Base-by-base conservation (phyloP, 2,329 filamentous ascomycete species). In the Blastomyces silverae region DNA sequence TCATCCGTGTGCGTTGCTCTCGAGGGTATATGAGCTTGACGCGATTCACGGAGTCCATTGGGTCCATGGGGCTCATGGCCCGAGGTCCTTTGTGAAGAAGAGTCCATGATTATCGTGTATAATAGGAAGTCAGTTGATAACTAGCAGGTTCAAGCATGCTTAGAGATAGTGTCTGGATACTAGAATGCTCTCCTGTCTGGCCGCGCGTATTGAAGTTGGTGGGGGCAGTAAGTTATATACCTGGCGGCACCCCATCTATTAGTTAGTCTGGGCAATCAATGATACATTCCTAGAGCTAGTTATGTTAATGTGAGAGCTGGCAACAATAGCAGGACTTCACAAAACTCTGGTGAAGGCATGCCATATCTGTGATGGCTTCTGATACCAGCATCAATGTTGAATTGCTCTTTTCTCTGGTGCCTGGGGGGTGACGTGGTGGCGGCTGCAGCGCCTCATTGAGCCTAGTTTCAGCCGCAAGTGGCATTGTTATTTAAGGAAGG, bases 1-100 rank as follows among this genome's bases (percentile, higher is more conserved):
- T 70, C 68, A 42, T 71, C 71, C 17, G 7, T n/a, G 28, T 25
- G 22, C 17, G 37, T 15, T 52, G 28, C n/a, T 44, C n/a, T 34
- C 64, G 64, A 25, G 65, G 64, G 55, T 67, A 64, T 31, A 8
- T 61, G 44, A 13, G 25, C 13, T 20, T 28, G 48, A n/a, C 25
- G 13, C 13, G 25, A 15, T 53, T 31, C 25, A 53, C 20, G 50
- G 25, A 31, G 22, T 31, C 17, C 8, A 50, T 25, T 11, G n/a
- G 48, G 7, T 50, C 25, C 48, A 50, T 25, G 1, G n/a, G n/a
- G n/a, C 11, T 53, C 25, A 42, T 17, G 61, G 46, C n/a, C 31
- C 17, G 28, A 34, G 11, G 34, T 13, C 11, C 6, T 62, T 46
- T 34, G 61, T n/a, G 52, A 22, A n/a, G 52, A 22, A 34, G n/a